Percentiles rank a stretch among this genome's conserved stretches.
phyloP scores from a whole-genome alignment of 2,329 filamentous ascomycete species.

The Aspergillus floridensis region DNA sequence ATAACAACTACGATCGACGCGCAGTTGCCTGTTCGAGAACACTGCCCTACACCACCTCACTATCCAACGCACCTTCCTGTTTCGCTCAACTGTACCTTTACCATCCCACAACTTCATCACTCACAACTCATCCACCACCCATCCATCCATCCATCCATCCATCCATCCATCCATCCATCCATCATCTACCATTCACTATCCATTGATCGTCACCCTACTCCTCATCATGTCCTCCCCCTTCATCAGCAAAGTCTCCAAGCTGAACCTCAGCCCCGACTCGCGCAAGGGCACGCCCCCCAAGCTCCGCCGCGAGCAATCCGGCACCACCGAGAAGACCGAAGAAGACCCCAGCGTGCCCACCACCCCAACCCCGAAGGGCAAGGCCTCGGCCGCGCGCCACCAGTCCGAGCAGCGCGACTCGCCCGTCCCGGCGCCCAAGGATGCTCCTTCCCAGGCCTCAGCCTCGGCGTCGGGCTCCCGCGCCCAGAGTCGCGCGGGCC shows the following conservation, averaged over 20 bases:
- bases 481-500: constrained; percentile 3
- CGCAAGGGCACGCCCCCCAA: constrained; percentile 25
- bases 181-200: constrained; percentile 2
- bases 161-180: not conserved
- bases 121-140: not conserved
- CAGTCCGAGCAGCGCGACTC: constrained; percentile 26
- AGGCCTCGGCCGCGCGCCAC: not conserved
- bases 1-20: no score
- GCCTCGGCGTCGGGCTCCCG: constrained; percentile 23
- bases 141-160: not conserved
- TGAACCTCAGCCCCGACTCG: constrained; percentile 8
- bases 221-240: not conserved
- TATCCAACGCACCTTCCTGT: no score
- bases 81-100: not conserved
- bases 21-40: no score
- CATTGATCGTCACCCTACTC: no score
- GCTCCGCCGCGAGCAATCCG: constrained; percentile 21
- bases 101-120: not conserved
- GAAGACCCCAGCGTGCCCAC: constrained; percentile 10
- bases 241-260: constrained; percentile 2
- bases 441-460: constrained; percentile 27
- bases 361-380: constrained; percentile 4
- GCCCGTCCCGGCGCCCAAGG: constrained; percentile 20
- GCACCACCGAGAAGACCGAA: constrained; percentile 23
- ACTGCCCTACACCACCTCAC: no score